These are phyloP conservation scores for Neofusicoccum laricinum DNA, from an alignment of 2,329 filamentous ascomycete genomes.

Conservation along the genomic window DNA sequence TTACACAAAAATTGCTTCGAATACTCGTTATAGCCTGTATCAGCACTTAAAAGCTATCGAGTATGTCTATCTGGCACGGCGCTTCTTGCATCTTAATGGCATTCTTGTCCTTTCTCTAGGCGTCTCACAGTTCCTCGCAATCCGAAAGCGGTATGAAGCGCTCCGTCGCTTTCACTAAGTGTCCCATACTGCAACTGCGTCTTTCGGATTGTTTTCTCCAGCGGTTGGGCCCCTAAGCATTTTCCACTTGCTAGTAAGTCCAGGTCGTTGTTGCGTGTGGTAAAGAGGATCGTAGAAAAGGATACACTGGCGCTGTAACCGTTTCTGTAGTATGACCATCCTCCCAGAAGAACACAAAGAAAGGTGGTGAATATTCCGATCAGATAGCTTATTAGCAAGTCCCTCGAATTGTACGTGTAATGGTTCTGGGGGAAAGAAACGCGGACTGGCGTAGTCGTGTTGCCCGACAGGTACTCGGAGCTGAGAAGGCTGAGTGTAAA, in stretches of 20 bases:
- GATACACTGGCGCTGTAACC: conserved; percentile 3
- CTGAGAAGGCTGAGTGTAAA: neutral
- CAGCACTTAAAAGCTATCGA: too few species aligned
- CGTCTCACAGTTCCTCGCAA: neutral
- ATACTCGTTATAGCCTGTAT: too few species aligned
- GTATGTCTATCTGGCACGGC: too few species aligned
- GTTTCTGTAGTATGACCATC: neutral
- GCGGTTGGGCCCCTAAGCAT: neutral
- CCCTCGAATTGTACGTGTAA: neutral
- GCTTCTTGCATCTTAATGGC: too few species aligned
- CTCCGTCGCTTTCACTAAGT: neutral
- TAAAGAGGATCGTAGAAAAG: neutral
- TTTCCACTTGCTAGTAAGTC: neutral
- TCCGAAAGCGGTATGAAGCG: neutral
- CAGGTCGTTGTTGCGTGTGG: neutral
- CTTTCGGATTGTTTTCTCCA: neutral
- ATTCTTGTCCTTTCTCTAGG: neutral
- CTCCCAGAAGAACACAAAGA: neutral
- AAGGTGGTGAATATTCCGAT: neutral
- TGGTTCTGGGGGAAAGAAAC: neutral
- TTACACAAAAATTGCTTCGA: too few species aligned
- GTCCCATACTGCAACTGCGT: neutral
- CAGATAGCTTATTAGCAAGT: neutral
- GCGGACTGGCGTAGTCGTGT: neutral
- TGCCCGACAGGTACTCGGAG: neutral